phyloP scores from a whole-genome alignment of 805 yeast species.

The Yamadazyma philogaea region DNA sequence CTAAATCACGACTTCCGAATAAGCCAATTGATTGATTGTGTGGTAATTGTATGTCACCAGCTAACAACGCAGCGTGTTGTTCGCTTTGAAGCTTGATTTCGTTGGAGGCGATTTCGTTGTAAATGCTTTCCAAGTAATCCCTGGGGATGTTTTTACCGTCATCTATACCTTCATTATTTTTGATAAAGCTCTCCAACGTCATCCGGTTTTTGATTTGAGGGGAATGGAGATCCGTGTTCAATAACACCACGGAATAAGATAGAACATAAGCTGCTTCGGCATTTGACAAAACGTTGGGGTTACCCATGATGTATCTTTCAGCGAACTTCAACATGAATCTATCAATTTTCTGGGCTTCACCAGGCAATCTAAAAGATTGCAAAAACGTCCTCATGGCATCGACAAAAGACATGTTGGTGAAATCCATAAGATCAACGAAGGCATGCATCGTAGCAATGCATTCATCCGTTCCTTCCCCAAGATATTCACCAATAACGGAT shows the following conservation, averaged over 20 bases:
- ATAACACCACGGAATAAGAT: slow-evolving; percentile 87
- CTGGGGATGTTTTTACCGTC: slow-evolving; percentile 82
- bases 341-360: slow-evolving; percentile 97
- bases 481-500: slow-evolving; percentile 80
- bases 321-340: slow-evolving; percentile 97
- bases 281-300: slow-evolving; percentile 81
- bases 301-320: slow-evolving; percentile 82
- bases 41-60: slow-evolving; percentile 49
- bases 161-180: slow-evolving; percentile 88
- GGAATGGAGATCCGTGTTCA: slow-evolving; percentile 93
- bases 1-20: slow-evolving; percentile 65
- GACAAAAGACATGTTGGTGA: slow-evolving; percentile 64
- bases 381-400: slow-evolving; percentile 82
- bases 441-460: slow-evolving; percentile 87
- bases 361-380: slow-evolving; percentile 91
- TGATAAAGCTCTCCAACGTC: slow-evolving; percentile 83
- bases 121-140: slow-evolving; percentile 66
- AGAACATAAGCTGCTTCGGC: slow-evolving; percentile 93
- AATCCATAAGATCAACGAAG: slow-evolving; percentile 86
- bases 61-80: slow-evolving; percentile 84
- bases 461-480: slow-evolving; percentile 83
- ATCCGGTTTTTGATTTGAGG: slow-evolving; percentile 80
- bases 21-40: slow-evolving; percentile 46
- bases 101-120: slow-evolving; percentile 71
- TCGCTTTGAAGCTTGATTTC: slow-evolving; percentile 92